phyloP scores from a whole-genome alignment of 2,329 filamentous ascomycete species.

The Chrysosporium queenslandicum region DNA sequence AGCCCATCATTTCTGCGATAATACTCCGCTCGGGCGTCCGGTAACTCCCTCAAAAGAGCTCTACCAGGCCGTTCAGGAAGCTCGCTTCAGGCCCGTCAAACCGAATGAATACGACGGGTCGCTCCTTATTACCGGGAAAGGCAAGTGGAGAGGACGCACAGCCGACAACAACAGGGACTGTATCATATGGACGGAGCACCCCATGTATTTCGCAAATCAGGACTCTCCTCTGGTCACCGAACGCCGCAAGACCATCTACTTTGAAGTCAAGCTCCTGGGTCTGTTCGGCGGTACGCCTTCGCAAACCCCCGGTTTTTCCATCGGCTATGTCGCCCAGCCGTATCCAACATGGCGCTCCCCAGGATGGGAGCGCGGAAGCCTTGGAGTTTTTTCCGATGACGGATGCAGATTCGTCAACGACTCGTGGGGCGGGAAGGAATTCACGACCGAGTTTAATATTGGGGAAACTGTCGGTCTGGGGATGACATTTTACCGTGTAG shows the following conservation, averaged over 20 bases:
- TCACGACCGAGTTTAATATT: slow-evolving; percentile 43
- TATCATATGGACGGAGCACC: slow-evolving; percentile 45
- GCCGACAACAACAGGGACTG: slow-evolving; percentile 39
- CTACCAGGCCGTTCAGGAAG: slow-evolving; percentile 35
- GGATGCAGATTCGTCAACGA: slow-evolving; percentile 55
- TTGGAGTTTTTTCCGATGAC: slow-evolving; percentile 55
- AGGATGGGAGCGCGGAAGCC: slow-evolving; percentile 52
- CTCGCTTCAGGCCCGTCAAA: slow-evolving; percentile 38
- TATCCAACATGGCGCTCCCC: slow-evolving; percentile 54
- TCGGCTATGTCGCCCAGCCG: slow-evolving; percentile 52
- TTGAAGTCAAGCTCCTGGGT: slow-evolving; percentile 45
- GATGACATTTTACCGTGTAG: slow-evolving; percentile 42
- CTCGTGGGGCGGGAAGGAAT: slow-evolving; percentile 49
- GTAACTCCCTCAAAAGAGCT: slow-evolving; percentile 35
- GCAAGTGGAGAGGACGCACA: slow-evolving; percentile 40
- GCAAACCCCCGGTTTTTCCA: slow-evolving; percentile 46
- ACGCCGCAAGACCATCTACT: slow-evolving; percentile 48
- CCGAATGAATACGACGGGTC: slow-evolving; percentile 36
- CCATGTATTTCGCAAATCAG: slow-evolving; percentile 45
- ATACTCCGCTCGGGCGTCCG: slow-evolving; percentile 44
- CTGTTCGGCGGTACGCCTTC: slow-evolving; percentile 28
- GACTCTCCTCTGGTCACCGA: slow-evolving; percentile 43
- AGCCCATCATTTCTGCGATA: slow-evolving; percentile 47
- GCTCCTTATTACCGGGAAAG: slow-evolving; percentile 28
- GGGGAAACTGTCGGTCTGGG: slow-evolving; percentile 52